Conservation (phyloP, 441 rosid species). For the Euphorbia schlechtendalii region DNA sequence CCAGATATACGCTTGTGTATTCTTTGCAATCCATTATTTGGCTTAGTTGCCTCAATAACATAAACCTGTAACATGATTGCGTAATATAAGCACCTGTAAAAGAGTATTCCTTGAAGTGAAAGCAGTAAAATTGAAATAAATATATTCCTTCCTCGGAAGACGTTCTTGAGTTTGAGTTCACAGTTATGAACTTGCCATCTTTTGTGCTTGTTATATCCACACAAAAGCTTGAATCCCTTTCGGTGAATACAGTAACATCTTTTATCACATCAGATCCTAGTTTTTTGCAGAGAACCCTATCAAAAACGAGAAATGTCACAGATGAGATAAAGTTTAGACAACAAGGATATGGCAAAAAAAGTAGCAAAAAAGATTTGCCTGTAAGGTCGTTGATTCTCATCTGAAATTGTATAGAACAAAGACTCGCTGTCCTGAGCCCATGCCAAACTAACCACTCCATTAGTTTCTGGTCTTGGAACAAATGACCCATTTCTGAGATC, state of each 20-base stretch:
- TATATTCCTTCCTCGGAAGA: conserved; percentile 86
- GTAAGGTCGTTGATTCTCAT: conserved; percentile 69
- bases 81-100: conserved; percentile 20
- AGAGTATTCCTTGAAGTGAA: conserved; percentile 4
- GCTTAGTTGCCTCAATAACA: conserved; percentile 50
- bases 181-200: conserved; percentile 91
- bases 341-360: conserved; percentile 5
- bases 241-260: conserved; percentile 42
- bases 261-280: conserved; percentile 37
- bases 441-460: conserved; percentile 78
- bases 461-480: conserved; percentile 42
- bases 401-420: conserved; percentile 62
- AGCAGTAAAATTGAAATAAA: conserved; percentile 24
- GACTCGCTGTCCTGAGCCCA: conserved; percentile 76
- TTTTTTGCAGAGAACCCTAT: conserved; percentile 68
- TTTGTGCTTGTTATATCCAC: conserved; percentile 87
- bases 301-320: conserved; percentile 7
- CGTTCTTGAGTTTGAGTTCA: conserved; percentile 91
- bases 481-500: conserved; percentile 49
- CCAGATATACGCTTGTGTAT: conserved; percentile 53
- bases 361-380: conserved; percentile 35
- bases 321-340: conserved; percentile 17
- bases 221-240: conserved; percentile 67
- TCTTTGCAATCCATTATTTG: conserved; percentile 47
- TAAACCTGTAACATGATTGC: conserved; percentile 50